Conservation (phyloP, 2,329 filamentous ascomycete species). For the Fusarium vanettenii region DNA sequence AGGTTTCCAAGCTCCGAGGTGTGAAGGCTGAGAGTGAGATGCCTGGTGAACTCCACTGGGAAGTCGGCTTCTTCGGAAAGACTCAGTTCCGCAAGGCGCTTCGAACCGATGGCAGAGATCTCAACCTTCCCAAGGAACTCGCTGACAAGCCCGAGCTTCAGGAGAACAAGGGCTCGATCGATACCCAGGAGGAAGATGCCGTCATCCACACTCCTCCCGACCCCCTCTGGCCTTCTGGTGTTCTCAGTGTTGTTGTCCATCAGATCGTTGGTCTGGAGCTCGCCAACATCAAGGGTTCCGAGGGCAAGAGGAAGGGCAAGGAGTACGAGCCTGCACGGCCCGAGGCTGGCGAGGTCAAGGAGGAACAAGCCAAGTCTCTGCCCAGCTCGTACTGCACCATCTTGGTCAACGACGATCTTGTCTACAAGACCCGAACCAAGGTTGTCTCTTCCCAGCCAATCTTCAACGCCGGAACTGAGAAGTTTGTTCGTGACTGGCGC, state of each 20-base stretch:
- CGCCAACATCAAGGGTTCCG: slow-evolving; percentile 88
- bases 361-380: slow-evolving; percentile 82
- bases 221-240: slow-evolving; percentile 93
- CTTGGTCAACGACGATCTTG: slow-evolving; percentile 85
- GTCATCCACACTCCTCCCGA: slow-evolving; percentile 92
- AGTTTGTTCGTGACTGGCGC: slow-evolving; percentile 93
- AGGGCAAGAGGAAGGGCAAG: slow-evolving; percentile 82
- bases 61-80: slow-evolving; percentile 95
- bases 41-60: slow-evolving; percentile 95
- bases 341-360: slow-evolving; percentile 84
- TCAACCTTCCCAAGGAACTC: slow-evolving; percentile 78
- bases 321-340: slow-evolving; percentile 91
- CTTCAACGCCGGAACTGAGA: slow-evolving; percentile 95
- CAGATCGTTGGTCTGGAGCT: slow-evolving; percentile 96
- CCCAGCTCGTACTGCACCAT: slow-evolving; percentile 97
- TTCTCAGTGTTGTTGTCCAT: slow-evolving; percentile 88
- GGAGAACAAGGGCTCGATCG: slow-evolving; percentile 83
- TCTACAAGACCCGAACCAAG: slow-evolving; percentile 95
- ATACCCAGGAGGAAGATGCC: slow-evolving; percentile 79
- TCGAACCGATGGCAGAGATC: slow-evolving; percentile 87
- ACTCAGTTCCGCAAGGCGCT: slow-evolving; percentile 87
- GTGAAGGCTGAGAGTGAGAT: slow-evolving; percentile 87
- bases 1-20: slow-evolving; percentile 84
- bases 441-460: slow-evolving; percentile 95
- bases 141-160: slow-evolving; percentile 81